Percentiles rank a stretch among this genome's conserved stretches.
Evolutionary conservation across 352 stramenopile species (phyloP).

Genomic region (Globisporangium middletonii): DNA sequence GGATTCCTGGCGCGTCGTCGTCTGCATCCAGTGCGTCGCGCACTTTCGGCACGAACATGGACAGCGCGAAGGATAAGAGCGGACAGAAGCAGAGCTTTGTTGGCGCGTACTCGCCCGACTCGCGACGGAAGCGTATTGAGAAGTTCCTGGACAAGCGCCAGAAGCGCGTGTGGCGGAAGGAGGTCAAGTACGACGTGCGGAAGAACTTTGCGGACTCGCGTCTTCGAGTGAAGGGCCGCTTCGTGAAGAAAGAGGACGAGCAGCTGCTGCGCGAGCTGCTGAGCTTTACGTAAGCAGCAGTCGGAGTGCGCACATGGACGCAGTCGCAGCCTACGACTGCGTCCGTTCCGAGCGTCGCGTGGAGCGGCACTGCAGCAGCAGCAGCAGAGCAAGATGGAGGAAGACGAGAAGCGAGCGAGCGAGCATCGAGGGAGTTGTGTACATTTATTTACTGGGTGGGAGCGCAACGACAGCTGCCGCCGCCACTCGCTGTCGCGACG

Average conservation of each 20-base stretch:
- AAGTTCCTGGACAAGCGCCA: slow-evolving; percentile 95
- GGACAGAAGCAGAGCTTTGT: slow-evolving; percentile 85
- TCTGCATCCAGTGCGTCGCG: slow-evolving; percentile 20
- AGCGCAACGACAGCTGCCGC: not conserved
- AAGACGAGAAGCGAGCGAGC: not conserved
- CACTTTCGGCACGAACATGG: slow-evolving; percentile 29
- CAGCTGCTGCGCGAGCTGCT: slow-evolving; percentile 81
- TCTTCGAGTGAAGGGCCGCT: slow-evolving; percentile 94
- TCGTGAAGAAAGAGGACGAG: slow-evolving; percentile 98
- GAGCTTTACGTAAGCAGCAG: slow-evolving; percentile 66
- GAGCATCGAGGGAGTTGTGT: slow-evolving; percentile 3
- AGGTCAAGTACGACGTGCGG: slow-evolving; percentile 97
- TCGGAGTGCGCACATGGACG: no score
- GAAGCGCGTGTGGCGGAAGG: slow-evolving; percentile 92
- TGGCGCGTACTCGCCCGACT: slow-evolving; percentile 94
- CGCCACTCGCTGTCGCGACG: not conserved
- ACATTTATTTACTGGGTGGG: slow-evolving; percentile 17
- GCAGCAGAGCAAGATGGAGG: not conserved
- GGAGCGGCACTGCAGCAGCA: not conserved
- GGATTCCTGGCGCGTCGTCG: slow-evolving; percentile 59
- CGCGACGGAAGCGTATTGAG: slow-evolving; percentile 89
- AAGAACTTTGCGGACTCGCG: slow-evolving; percentile 98
- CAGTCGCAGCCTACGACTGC: no score
- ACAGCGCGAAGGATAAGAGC: slow-evolving; percentile 41
- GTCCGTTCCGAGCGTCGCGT: not conserved